A percentile compares a stretch with the other conserved stretches of the same genome.
Conservation (phyloP, 2,329 filamentous ascomycete species). For the Balansia obtecta region DNA sequence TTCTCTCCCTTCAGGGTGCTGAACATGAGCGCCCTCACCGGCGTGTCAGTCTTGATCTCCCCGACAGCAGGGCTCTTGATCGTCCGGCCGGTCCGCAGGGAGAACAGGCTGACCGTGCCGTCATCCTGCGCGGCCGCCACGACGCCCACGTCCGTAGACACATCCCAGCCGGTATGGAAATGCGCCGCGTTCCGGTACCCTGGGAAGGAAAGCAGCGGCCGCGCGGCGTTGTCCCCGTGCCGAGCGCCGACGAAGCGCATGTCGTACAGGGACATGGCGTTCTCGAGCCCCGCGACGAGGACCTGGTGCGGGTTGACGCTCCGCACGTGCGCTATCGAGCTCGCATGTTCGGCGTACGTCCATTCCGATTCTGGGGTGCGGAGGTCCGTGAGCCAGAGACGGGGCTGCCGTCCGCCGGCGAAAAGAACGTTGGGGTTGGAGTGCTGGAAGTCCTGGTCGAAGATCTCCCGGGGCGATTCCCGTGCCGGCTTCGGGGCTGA, state of each 20-base stretch:
- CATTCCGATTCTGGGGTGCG: conserved; percentile 23
- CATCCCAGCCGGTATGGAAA: conserved; percentile 38
- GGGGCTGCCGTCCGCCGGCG: conserved; percentile 37
- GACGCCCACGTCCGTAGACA: conserved; percentile 31
- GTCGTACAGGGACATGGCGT: conserved; percentile 44
- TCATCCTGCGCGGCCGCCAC: conserved; percentile 43
- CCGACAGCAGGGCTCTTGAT: conserved; percentile 20
- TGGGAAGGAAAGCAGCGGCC: conserved; percentile 34
- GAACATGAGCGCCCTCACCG: conserved; percentile 33
- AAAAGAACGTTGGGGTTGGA: conserved; percentile 32
- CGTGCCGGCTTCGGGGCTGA: conserved; percentile 10
- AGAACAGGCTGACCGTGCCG: conserved; percentile 36
- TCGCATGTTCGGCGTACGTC: conserved; percentile 23
- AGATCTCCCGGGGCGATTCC: conserved; percentile 24
- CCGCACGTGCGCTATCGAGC: conserved; percentile 36
- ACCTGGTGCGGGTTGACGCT: conserved; percentile 36
- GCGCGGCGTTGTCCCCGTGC: conserved; percentile 12
- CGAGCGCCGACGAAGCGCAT: conserved; percentile 28
- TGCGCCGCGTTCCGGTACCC: conserved; percentile 37
- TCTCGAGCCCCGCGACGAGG: conserved; percentile 37
- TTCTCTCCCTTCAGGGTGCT: conserved; percentile 30
- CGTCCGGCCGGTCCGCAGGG: conserved; percentile 30
- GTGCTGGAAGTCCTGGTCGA: conserved; percentile 35
- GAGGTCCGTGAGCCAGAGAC: conserved; percentile 33
- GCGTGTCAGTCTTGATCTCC: conserved; percentile 12